A percentile compares a stretch with the other conserved stretches of the same genome.
Conservation (phyloP, 148 eudicot genomes). For the Chenopodium album region DNA sequence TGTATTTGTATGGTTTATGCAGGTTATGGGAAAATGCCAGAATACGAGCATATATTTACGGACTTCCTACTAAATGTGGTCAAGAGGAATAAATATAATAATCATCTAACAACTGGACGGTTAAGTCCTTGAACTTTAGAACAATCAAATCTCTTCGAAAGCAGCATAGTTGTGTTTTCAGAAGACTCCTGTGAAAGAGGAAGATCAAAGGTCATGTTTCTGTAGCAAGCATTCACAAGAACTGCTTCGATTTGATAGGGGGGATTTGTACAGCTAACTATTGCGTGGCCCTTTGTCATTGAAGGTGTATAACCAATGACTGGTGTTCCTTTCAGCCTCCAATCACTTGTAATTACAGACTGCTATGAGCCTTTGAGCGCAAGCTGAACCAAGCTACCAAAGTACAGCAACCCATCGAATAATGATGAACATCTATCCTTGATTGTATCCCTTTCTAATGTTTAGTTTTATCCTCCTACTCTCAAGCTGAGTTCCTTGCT, state of each 20-base stretch:
- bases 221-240: conserved; percentile 22
- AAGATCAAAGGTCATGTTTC: conserved; percentile 5
- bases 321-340: background rate
- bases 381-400: conserved; percentile 14
- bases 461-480: conserved; percentile 3
- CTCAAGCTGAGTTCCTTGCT: background rate
- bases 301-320: conserved; percentile 8
- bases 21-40: conserved; percentile 98
- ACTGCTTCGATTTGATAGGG: conserved; percentile 11
- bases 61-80: conserved; percentile 71
- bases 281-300: background rate
- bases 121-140: conserved; percentile 1
- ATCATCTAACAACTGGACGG: conserved; percentile 18
- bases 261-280: conserved; percentile 28
- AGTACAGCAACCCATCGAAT: conserved; percentile 25
- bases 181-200: conserved; percentile 20
- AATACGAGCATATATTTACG: conserved; percentile 85
- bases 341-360: conserved; percentile 19
- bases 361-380: background rate
- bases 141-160: background rate
- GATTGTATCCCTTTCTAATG: background rate
- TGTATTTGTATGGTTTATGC: conserved; percentile 17
- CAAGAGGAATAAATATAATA: conserved; percentile 40
- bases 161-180: background rate
- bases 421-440: conserved; percentile 1